phyloP scores from a whole-genome alignment of 192 early-diverging fungal species.

The Fimicolochytrium jonesii region DNA sequence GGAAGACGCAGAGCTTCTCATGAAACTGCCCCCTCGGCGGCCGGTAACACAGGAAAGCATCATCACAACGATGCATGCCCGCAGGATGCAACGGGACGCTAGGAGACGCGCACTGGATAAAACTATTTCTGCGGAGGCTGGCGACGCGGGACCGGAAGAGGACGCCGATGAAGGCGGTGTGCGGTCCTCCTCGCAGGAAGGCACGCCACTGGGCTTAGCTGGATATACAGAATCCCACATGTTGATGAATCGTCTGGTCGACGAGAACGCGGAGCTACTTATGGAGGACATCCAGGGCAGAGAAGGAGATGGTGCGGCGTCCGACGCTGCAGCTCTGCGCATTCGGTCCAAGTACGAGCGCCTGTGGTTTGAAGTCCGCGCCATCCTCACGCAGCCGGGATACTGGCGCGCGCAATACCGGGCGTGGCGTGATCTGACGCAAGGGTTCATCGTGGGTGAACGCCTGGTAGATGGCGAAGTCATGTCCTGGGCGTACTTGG shows the following conservation, averaged over 20 bases:
- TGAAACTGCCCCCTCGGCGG: slow-evolving; percentile 81
- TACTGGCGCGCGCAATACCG: slow-evolving; percentile 41
- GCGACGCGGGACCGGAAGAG: slow-evolving; percentile 10
- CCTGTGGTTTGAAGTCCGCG: slow-evolving; percentile 30
- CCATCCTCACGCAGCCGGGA: slow-evolving; percentile 32
- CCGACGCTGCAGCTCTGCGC: slow-evolving; percentile 8
- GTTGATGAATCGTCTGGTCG: slow-evolving; percentile 18
- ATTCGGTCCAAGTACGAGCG: slow-evolving; percentile 24
- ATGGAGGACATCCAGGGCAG: slow-evolving; percentile 16
- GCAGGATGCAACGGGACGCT: slow-evolving; percentile 1
- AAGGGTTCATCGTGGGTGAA: slow-evolving; percentile 55
- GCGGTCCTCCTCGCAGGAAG: neutral
- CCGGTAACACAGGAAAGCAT: slow-evolving; percentile 64
- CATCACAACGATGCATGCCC: slow-evolving; percentile 9
- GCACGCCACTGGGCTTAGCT: slow-evolving; percentile 7
- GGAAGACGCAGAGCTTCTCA: slow-evolving; percentile 64
- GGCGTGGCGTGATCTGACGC: slow-evolving; percentile 23
- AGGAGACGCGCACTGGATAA: neutral
- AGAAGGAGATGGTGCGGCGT: neutral
- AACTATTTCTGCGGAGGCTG: slow-evolving; percentile 1
- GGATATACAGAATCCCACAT: slow-evolving; percentile 6
- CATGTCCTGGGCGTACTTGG: slow-evolving; percentile 83
- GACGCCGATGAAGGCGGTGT: slow-evolving; percentile 14
- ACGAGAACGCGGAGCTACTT: slow-evolving; percentile 23
- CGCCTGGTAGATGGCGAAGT: slow-evolving; percentile 84